These are phyloP conservation scores for Herpetomonas tarakana DNA, from an alignment of 208 protist species.

Conservation along the genomic window DNA sequence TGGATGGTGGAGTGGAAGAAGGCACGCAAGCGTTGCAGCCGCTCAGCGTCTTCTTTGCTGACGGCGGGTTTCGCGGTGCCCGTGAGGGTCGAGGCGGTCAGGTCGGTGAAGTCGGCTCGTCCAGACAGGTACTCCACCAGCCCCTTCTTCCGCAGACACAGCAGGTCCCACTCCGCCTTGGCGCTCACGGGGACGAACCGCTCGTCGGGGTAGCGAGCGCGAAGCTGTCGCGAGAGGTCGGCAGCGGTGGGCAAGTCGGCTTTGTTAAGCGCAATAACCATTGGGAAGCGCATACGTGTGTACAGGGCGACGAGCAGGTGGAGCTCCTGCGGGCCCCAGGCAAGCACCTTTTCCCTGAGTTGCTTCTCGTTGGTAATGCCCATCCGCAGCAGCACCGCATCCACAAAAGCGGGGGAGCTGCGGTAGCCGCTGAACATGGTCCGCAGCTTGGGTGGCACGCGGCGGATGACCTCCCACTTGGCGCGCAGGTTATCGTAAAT, in stretches of 20 bases:
- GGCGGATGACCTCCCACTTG: slow-evolving; percentile 73
- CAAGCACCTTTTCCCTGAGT: slow-evolving; percentile 23
- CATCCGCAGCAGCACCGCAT: slow-evolving; percentile 50
- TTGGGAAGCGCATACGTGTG: slow-evolving; percentile 87
- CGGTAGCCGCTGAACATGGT: slow-evolving; percentile 93
- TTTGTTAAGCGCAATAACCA: slow-evolving; percentile 93
- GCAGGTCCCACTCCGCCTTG: slow-evolving; percentile 70
- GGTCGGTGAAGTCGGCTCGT: slow-evolving; percentile 17
- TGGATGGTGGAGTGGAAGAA: slow-evolving; percentile 26
- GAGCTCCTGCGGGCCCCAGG: slow-evolving; percentile 71
- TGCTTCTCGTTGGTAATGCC: slow-evolving; percentile 45
- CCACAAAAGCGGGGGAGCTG: slow-evolving; percentile 69
- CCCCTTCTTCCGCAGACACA: slow-evolving; percentile 52
- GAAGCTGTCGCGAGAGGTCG: slow-evolving; percentile 37
- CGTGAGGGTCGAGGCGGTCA: no score
- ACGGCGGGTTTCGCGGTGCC: slow-evolving; percentile 15
- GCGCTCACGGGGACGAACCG: slow-evolving; percentile 76
- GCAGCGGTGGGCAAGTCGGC: slow-evolving; percentile 62
- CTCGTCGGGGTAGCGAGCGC: slow-evolving; percentile 62
- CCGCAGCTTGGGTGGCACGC: slow-evolving; percentile 71
- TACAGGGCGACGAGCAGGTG: slow-evolving; percentile 91
- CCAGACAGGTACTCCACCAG: slow-evolving; percentile 63
- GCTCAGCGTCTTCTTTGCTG: slow-evolving; percentile 21
- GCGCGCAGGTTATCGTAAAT: slow-evolving; percentile 92
- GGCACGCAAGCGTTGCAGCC: slow-evolving; percentile 19